Conservation (phyloP, 1,284 basidiomycete species). For the Kwoniella shivajii region DNA sequence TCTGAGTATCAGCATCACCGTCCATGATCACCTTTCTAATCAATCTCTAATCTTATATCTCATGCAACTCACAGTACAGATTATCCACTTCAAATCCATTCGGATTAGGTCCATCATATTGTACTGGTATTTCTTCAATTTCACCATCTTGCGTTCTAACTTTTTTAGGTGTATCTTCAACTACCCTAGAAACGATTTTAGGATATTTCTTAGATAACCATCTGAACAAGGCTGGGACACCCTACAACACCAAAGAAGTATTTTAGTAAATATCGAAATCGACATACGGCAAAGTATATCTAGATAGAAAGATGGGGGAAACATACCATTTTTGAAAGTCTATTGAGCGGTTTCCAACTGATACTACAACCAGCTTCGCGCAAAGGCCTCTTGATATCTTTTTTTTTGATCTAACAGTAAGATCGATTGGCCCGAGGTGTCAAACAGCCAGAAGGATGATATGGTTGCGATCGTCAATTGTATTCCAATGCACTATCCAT, state of each 20-base stretch:
- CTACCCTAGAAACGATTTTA: constrained; percentile 81
- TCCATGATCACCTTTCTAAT: neutral
- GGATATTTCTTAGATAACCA: constrained; percentile 97
- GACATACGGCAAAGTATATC: neutral
- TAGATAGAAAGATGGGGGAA: neutral
- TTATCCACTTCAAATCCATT: constrained; percentile 96
- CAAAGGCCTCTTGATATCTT: too few species aligned
- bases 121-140: constrained; percentile 74
- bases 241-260: too few species aligned
- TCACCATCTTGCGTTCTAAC: constrained; percentile 64
- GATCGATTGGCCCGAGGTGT: too few species aligned
- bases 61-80: constrained; percentile 75
- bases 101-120: constrained; percentile 85
- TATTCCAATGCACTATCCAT: too few species aligned
- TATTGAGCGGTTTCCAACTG: neutral
- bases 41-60: too few species aligned
- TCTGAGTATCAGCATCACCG: neutral
- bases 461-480: too few species aligned
- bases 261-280: too few species aligned
- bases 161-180: constrained; percentile 76
- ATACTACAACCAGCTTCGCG: too few species aligned
- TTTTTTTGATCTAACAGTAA: too few species aligned
- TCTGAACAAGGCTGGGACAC: constrained; percentile 87
- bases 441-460: too few species aligned
- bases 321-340: neutral